Evolutionary conservation across 1,284 basidiomycete species (phyloP).

Genomic region (Pisolithus thermaeus): DNA sequence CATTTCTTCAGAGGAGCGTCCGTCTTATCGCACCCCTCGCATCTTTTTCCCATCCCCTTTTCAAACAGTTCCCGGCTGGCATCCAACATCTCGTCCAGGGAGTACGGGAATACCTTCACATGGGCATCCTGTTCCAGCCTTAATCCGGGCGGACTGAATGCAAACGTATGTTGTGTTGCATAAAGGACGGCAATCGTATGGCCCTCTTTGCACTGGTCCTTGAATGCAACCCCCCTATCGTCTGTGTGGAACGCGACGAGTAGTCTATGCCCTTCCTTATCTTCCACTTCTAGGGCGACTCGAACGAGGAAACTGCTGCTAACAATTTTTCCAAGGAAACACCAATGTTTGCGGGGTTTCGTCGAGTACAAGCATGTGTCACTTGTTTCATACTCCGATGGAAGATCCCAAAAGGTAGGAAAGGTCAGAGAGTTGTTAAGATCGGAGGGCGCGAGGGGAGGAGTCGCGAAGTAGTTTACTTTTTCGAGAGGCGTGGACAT

Average conservation of each 20-base stretch:
- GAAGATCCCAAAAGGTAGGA: conserved; percentile 19
- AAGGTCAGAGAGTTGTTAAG: conserved; percentile 24
- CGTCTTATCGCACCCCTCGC: conserved; percentile 17
- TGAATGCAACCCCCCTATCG: conserved; percentile 25
- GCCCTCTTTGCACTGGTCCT: conserved; percentile 19
- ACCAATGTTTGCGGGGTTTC: conserved; percentile 25
- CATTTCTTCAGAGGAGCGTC: conserved; percentile 23
- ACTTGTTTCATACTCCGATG: conserved; percentile 16
- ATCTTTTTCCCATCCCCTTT: conserved; percentile 14
- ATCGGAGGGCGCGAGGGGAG: conserved; percentile 18
- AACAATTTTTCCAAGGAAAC: conserved; percentile 24
- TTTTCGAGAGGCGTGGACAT: conserved; percentile 1
- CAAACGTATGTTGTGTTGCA: conserved; percentile 24
- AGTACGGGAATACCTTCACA: conserved; percentile 26
- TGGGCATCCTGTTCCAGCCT: conserved; percentile 20
- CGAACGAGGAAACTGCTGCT: conserved; percentile 20
- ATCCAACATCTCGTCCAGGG: conserved; percentile 23
- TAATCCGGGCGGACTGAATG: conserved; percentile 26
- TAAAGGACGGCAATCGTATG: conserved; percentile 28
- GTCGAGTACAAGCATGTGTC: conserved; percentile 17
- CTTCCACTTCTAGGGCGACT: conserved; percentile 24
- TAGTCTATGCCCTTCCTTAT: conserved; percentile 20
- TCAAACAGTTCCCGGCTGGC: conserved; percentile 20
- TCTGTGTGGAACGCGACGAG: conserved; percentile 28
- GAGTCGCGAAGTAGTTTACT: conserved; percentile 13